phyloP scores from a whole-genome alignment of 495 filamentous ascomycete genomes.

The Xylaria castorea region DNA sequence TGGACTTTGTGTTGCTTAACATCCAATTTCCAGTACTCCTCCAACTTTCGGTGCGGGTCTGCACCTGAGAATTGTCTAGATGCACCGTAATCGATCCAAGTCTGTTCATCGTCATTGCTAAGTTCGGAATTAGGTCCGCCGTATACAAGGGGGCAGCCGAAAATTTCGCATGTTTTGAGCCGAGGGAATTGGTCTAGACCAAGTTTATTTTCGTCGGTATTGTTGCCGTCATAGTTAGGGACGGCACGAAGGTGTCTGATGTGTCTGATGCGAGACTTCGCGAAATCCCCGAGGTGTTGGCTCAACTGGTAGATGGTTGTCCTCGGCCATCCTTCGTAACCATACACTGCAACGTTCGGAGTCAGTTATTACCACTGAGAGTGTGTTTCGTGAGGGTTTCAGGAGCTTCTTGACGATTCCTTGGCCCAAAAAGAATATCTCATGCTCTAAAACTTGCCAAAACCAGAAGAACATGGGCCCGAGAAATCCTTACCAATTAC shows the following conservation, averaged over 20 bases:
- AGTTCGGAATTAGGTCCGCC: neutral
- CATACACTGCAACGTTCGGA: neutral
- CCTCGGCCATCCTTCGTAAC: neutral
- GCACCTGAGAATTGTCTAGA: neutral
- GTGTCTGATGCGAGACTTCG: constrained; percentile 3
- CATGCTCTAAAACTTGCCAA: neutral
- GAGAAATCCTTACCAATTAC: neutral
- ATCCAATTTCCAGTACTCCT: neutral
- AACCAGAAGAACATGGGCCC: neutral
- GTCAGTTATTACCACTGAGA: neutral
- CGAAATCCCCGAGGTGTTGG: neutral
- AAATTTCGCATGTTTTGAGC: neutral
- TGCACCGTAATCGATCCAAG: neutral
- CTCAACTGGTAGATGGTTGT: neutral
- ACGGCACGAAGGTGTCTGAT: neutral
- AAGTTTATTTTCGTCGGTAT: neutral
- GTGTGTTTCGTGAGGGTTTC: neutral
- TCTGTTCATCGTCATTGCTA: neutral
- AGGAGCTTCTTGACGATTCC: neutral
- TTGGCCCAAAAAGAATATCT: neutral
- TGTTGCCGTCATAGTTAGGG: neutral
- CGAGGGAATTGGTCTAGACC: neutral
- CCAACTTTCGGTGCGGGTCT: neutral
- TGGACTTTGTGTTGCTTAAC: neutral
- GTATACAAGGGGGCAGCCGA: neutral